Evolutionary conservation across 768 basidiomycete genomes (phyloP).

Genomic region (Lactarius sanguifluus): DNA sequence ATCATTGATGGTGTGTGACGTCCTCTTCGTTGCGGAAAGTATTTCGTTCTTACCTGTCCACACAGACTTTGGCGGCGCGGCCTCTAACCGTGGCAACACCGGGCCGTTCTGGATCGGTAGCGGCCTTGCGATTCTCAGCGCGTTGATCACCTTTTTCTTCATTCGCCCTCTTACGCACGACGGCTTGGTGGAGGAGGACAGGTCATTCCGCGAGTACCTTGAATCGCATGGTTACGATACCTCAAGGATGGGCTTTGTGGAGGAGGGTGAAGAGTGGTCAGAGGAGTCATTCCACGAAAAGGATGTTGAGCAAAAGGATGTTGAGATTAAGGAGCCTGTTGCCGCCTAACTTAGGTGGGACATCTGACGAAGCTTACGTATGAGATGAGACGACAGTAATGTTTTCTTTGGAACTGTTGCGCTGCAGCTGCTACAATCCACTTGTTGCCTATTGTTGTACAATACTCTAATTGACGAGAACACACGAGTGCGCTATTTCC

Average conservation of each 20-base stretch:
- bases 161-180: conserved; percentile 73
- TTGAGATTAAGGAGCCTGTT: not conserved
- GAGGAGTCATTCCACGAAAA: conserved; percentile 29
- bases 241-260: conserved; percentile 60
- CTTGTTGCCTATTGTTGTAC: conserved; percentile 5
- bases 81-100: conserved; percentile 60
- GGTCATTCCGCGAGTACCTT: conserved; percentile 79
- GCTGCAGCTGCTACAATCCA: not conserved
- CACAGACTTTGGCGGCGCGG: conserved; percentile 62
- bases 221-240: conserved; percentile 79
- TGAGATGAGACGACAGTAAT: not conserved
- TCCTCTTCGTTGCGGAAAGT: conserved; percentile 3
- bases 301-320: conserved; percentile 28
- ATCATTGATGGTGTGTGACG: conserved; percentile 55
- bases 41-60: conserved; percentile 21
- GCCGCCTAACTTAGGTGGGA: not conserved
- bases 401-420: conserved; percentile 1
- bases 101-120: conserved; percentile 90
- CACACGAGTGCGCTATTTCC: not conserved
- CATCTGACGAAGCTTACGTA: not conserved
- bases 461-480: not conserved
- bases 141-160: conserved; percentile 68
- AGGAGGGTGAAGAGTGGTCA: conserved; percentile 32
- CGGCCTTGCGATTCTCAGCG: conserved; percentile 77
- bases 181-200: conserved; percentile 78